Base-by-base conservation (phyloP, 768 basidiomycete species). In the Butyriboletus loyo region DNA sequence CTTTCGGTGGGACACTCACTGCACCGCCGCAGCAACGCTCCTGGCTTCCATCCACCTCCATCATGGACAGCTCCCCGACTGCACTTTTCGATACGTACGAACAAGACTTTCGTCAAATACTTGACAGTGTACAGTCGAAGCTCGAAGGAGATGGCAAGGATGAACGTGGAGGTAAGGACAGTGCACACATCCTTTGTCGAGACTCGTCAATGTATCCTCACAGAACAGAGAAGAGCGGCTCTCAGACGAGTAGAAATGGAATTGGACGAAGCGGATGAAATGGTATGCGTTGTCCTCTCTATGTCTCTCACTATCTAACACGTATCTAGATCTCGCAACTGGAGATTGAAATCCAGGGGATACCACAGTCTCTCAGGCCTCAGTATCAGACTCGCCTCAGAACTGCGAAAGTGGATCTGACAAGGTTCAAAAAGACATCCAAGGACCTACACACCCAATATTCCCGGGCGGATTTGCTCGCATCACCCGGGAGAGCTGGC, bases 291-390 rank as follows among this genome's bases (percentile, higher is more conserved):
- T 17, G 15, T 30, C 13, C 22, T 52, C 28, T 14, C 31, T 27
- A 15, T 36, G 11, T 22, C 31, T 35, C 53, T 46, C 36, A 22
- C 47, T 44, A 13, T 37, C 37, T 47, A 22, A 56, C 55, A 40
- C 30, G 31, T 45, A 19, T 46, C 4, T 59, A 98, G 96, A 82
- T 98, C 59, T 93, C 93, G 42, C 97, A 99, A 81, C 97, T 99
- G 96, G 96, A 98, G 74, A 88, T 99, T 52, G 97, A 99, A 74
- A 86, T 96, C 7, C 93, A 94, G 62, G 89, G 92, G 11, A 93
- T 98, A 66, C 93, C 94, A 1, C 86, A 90, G 64, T 87, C 89
- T 21, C 78, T 94, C 61, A 83, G 88, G 46, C 73, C 85, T 0
- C 81, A 84, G 55, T 95, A 94, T 66, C 85, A 88, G 55, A 69